Percentiles rank a stretch among this genome's conserved stretches.
Conservation (phyloP, 1,139 yeast species). For the Taphrina wiesneri region DNA sequence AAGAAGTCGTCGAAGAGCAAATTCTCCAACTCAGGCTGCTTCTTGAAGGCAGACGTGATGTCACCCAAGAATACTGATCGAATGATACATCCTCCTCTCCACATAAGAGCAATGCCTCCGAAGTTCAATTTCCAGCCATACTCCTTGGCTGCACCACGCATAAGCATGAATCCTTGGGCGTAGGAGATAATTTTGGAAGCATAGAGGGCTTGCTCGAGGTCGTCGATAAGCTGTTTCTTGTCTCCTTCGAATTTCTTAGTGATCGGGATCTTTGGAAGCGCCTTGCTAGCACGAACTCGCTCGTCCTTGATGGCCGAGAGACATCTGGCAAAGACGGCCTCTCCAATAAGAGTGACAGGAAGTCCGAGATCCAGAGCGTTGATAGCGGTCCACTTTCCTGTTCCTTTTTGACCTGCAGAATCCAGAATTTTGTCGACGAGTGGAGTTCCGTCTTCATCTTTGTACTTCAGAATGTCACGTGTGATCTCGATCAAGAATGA, state of each 20-base stretch:
- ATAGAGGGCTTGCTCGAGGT: slow-evolving; percentile 95
- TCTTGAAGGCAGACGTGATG: slow-evolving; percentile 93
- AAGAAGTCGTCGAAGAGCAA: slow-evolving; percentile 82
- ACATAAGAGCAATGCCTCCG: slow-evolving; percentile 98
- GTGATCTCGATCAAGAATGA: slow-evolving; percentile 97
- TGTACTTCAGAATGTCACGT: slow-evolving; percentile 84
- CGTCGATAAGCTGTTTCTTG: slow-evolving; percentile 80
- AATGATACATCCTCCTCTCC: slow-evolving; percentile 99
- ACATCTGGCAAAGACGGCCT: slow-evolving; percentile 97
- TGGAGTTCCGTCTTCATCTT: slow-evolving; percentile 85
- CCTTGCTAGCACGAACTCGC: slow-evolving; percentile 80
- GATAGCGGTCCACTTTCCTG: slow-evolving; percentile 99
- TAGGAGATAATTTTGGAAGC: slow-evolving; percentile 98
- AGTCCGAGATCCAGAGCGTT: slow-evolving; percentile 96
- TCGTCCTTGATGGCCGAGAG: slow-evolving; percentile 88
- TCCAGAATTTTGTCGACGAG: slow-evolving; percentile 95
- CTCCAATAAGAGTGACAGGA: slow-evolving; percentile 98
- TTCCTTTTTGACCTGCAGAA: slow-evolving; percentile 99
- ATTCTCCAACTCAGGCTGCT: slow-evolving; percentile 90
- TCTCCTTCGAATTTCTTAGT: slow-evolving; percentile 58
- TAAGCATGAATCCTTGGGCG: slow-evolving; percentile 99
- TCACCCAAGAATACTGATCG: slow-evolving; percentile 98
- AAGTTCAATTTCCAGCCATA: slow-evolving; percentile 96
- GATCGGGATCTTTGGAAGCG: slow-evolving; percentile 73
- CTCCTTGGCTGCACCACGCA: slow-evolving; percentile 96